These are phyloP conservation scores for Toxicodendron radicans DNA, from an alignment of 345 rosid species.

Conservation along the genomic window DNA sequence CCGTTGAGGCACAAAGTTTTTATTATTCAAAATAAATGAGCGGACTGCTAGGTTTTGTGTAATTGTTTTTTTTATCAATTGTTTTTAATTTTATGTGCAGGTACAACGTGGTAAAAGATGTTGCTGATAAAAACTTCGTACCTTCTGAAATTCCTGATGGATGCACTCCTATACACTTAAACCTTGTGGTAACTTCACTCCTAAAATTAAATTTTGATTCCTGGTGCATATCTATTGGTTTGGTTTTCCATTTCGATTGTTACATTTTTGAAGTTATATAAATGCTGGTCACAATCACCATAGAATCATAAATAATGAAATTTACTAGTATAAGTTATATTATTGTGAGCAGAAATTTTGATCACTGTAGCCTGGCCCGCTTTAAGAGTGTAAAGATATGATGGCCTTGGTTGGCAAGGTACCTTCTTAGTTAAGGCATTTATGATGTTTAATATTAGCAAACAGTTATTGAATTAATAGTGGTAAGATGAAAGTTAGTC, in stretches of 20 bases:
- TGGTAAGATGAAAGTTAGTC: not conserved
- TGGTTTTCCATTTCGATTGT: not conserved
- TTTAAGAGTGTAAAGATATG: not conserved
- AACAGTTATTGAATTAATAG: not conserved
- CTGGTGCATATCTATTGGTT: not conserved
- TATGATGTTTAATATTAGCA: not conserved
- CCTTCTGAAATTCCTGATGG: conserved; percentile 51
- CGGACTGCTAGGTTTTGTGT: not conserved
- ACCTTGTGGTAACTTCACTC: conserved; percentile 73
- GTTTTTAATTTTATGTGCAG: conserved; percentile 40
- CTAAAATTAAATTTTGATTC: not conserved
- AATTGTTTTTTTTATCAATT: not conserved
- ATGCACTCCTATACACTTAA: conserved; percentile 80
- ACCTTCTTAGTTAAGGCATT: not conserved
- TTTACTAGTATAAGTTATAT: not conserved
- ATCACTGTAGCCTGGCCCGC: not conserved
- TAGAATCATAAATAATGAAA: not conserved
- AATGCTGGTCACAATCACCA: not conserved
- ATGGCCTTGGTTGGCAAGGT: not conserved
- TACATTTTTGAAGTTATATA: not conserved
- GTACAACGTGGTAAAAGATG: conserved; percentile 62
- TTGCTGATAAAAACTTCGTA: conserved; percentile 31
- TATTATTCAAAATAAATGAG: too few relatives aligned
- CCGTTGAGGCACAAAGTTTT: not conserved
- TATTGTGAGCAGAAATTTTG: not conserved